Evolutionary conservation across 768 basidiomycete genomes (phyloP).

Genomic region (Lactifluus pinguis): DNA sequence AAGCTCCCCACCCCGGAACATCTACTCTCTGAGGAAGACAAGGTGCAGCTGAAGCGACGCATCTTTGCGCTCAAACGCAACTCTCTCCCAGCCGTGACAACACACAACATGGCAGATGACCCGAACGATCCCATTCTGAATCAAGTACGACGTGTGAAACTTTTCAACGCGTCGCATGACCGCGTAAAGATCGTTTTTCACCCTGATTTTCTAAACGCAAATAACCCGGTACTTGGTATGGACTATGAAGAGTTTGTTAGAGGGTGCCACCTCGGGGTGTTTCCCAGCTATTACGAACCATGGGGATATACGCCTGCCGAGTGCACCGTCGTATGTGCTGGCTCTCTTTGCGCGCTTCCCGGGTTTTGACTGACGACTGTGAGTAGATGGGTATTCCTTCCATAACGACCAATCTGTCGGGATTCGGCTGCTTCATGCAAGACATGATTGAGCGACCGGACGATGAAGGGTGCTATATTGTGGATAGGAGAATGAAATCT

Average conservation of each 20-base stretch:
- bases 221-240: constrained; percentile 93
- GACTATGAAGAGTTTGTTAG: constrained; percentile 99
- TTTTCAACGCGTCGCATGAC: constrained; percentile 84
- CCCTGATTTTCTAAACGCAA: constrained; percentile 95
- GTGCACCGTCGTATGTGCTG: constrained; percentile 82
- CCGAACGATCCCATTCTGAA: constrained; percentile 85
- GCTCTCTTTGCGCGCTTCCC: neutral
- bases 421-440: constrained; percentile 98
- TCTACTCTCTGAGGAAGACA: constrained; percentile 85
- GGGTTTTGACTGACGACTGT: constrained; percentile 8
- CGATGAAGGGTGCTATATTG: constrained; percentile 95
- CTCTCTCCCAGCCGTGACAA: constrained; percentile 91
- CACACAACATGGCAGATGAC: constrained; percentile 98
- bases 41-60: constrained; percentile 87
- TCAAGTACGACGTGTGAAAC: constrained; percentile 86
- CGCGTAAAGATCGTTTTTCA: constrained; percentile 98
- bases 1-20: constrained; percentile 64
- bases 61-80: constrained; percentile 95
- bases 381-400: constrained; percentile 92
- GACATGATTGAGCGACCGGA: constrained; percentile 92
- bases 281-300: constrained; percentile 95
- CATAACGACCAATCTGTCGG: constrained; percentile 94
- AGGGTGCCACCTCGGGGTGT: constrained; percentile 96
- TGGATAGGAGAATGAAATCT: constrained; percentile 83
- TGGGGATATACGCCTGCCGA: constrained; percentile 98